These are phyloP conservation scores for Arthrobotrys sinensis DNA, from an alignment of 2,329 filamentous ascomycete genomes.

Conservation along the genomic window DNA sequence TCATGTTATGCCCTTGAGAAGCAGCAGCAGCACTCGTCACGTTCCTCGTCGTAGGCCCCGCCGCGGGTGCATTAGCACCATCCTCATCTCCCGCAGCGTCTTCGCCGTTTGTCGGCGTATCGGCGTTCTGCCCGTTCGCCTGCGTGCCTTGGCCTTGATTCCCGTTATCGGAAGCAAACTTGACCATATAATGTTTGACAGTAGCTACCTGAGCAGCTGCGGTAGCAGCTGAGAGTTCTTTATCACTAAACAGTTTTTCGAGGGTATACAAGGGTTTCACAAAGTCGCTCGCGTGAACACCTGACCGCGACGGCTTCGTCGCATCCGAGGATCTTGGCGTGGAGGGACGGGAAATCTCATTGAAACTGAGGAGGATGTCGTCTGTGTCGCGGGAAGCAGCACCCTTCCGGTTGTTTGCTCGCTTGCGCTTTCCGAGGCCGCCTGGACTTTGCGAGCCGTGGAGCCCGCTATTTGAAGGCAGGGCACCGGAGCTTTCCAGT, in stretches of 20 bases:
- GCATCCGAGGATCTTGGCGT: constrained; percentile 55
- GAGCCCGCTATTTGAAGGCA: constrained; percentile 43
- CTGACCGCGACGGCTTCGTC: constrained; percentile 32
- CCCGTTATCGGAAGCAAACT: constrained; percentile 21
- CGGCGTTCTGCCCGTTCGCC: constrained; percentile 45
- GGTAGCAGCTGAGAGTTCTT: constrained; percentile 50
- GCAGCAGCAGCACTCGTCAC: constrained; percentile 49
- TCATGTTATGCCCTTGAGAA: constrained; percentile 53
- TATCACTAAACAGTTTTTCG: constrained; percentile 59
- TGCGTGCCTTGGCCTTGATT: constrained; percentile 14
- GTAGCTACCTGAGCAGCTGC: constrained; percentile 48
- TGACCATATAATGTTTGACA: constrained; percentile 47
- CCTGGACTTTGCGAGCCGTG: constrained; percentile 58
- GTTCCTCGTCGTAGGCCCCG: constrained; percentile 46
- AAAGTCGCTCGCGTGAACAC: constrained; percentile 56
- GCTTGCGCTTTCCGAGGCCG: constrained; percentile 61
- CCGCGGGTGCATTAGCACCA: constrained; percentile 17
- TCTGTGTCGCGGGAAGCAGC: constrained; percentile 45
- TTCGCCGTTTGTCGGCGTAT: constrained; percentile 27
- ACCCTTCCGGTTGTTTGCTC: constrained; percentile 60
- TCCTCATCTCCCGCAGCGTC: constrained; percentile 43
- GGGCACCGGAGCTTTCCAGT: constrained; percentile 47
- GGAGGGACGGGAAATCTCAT: constrained; percentile 54
- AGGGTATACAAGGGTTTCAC: constrained; percentile 59
- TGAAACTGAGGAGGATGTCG: constrained; percentile 43